Base-by-base conservation (phyloP, 2,329 filamentous ascomycete species). In the Orbilia ellipsospora region DNA sequence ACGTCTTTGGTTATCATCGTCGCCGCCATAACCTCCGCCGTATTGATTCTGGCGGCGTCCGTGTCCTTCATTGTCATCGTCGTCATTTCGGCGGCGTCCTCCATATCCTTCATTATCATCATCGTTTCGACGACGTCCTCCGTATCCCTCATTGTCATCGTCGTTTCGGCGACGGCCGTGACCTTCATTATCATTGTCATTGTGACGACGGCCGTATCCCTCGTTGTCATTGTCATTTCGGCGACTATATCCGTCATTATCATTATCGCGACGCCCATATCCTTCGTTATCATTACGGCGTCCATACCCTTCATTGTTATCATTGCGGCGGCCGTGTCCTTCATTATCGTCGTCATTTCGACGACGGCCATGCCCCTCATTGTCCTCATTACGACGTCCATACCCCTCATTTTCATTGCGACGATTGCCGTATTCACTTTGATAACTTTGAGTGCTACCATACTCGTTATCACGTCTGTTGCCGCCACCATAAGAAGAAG, bases 401-500 rank as follows among this genome's bases (percentile, higher is more conserved):
- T 60, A 13, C 2, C 18, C 15, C 28, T 36, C 31, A 6, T 36
- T 10, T 36, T 57, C 54, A 56, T 16, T 15, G 36, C 63, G 44
- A 82, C 55, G 42, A 28, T 16, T 50, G 36, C 52, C 52, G 20
- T 65, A 55, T 7, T 54, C 52, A 36, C 2, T 23, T 23, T 23
- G 23, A 23, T 23, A 23, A 23, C 2, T 23, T 23, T 23, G 23
- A 23, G 23, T 23, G 4, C 28, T 48, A 42, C 52, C 52, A 26
- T 65, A 55, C 10, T 60, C 54, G n/a, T 61, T 79, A 4, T 81
- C 80, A 54, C 82, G 83, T 54, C 82, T 81, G 28, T 82, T 80
- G 63, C 84, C 26, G 82, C 52, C 62, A 40, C 36, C 31, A 10
- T 36, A 36, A 36, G 31, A 36, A 10, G 31, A 36, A 10, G 31